phyloP scores from a whole-genome alignment of 2,329 filamentous ascomycete species.

The Exophiala sideris region DNA sequence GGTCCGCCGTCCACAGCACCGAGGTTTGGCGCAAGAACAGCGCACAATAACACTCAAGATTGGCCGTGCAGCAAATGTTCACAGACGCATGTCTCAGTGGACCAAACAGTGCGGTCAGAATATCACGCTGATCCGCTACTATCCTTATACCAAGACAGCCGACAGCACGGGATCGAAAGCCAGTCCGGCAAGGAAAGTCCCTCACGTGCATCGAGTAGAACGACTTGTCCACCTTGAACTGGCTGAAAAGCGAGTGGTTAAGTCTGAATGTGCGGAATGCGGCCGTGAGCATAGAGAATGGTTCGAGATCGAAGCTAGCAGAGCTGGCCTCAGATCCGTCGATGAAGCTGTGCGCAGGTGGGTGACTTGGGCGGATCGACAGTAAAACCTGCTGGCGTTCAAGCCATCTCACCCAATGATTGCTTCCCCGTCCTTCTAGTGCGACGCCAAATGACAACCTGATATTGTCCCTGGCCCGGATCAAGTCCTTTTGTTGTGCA shows the following conservation, averaged over 20 bases:
- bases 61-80: conserved; percentile 73
- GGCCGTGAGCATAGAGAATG: conserved; percentile 87
- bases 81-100: conserved; percentile 89
- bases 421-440: too few species aligned
- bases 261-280: conserved; percentile 66
- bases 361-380: conserved; percentile 73
- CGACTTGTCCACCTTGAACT: conserved; percentile 87
- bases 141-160: conserved; percentile 65
- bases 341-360: conserved; percentile 77
- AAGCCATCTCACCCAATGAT: too few species aligned
- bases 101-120: conserved; percentile 87
- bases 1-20: conserved; percentile 15
- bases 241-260: conserved; percentile 54
- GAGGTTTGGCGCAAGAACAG: conserved; percentile 33
- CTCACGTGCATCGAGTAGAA: conserved; percentile 84
- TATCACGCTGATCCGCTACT: conserved; percentile 83
- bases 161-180: conserved; percentile 20
- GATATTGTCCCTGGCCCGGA: too few species aligned
- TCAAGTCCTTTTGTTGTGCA: too few species aligned
- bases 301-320: conserved; percentile 82
- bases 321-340: conserved; percentile 64
- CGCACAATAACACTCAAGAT: conserved; percentile 67
- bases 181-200: conserved; percentile 60
- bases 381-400: background rate
- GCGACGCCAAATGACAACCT: too few species aligned